A percentile compares a stretch with the other conserved stretches of the same genome.
Conservation (phyloP, 1,139 yeast species). For the Yamadazyma oceani region DNA sequence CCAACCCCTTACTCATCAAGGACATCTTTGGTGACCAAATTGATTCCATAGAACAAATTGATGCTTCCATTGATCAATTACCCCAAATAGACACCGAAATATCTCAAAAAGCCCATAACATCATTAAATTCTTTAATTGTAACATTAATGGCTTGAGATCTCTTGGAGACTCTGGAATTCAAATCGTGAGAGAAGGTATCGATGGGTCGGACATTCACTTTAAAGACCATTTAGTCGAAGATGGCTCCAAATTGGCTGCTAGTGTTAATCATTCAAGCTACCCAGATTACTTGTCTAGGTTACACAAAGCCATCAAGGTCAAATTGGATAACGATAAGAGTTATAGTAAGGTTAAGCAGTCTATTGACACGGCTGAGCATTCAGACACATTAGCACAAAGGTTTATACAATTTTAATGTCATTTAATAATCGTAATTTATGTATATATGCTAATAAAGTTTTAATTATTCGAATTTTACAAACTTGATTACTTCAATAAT, state of each 20-base stretch:
- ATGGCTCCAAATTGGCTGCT: constrained; percentile 37
- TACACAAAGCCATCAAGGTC: constrained; percentile 63
- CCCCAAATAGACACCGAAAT: constrained; percentile 74
- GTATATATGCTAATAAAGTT: no score
- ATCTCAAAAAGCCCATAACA: constrained; percentile 64
- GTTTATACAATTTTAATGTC: constrained; percentile 38
- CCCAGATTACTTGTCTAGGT: constrained; percentile 57
- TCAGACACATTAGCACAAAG: constrained; percentile 41
- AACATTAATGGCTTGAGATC: constrained; percentile 35
- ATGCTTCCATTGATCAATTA: constrained; percentile 55
- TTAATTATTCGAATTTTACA: constrained; percentile 13
- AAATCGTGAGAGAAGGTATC: constrained; percentile 62
- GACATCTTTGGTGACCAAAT: constrained; percentile 71
- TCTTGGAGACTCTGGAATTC: constrained; percentile 45
- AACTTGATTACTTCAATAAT: constrained; percentile 22
- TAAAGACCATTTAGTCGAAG: constrained; percentile 69
- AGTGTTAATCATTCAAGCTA: constrained; percentile 47
- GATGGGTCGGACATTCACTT: constrained; percentile 65
- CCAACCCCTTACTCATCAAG: constrained; percentile 63
- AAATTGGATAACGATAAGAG: constrained; percentile 49
- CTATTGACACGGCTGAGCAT: constrained; percentile 29
- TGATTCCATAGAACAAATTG: constrained; percentile 43
- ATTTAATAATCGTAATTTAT: no score
- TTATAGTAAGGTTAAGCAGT: constrained; percentile 31
- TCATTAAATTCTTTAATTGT: constrained; percentile 52